Percentiles rank a stretch among this genome's conserved stretches.
Evolutionary conservation across 352 stramenopile genomes (phyloP).

Genomic region (Globisporangium rhizosaccharum): DNA sequence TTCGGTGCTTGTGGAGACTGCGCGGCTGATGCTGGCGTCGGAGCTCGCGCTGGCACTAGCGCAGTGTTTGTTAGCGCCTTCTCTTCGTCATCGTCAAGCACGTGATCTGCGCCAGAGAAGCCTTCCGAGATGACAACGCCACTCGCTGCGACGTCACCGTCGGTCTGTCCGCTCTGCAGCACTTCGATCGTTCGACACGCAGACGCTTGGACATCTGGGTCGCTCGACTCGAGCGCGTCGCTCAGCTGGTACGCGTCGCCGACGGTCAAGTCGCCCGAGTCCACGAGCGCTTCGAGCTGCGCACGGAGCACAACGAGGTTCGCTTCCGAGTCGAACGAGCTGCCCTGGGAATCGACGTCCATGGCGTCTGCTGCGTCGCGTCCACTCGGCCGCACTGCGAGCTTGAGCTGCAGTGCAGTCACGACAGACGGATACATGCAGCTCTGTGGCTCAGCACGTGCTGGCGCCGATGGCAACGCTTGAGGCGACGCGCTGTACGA

Average conservation of each 20-base stretch:
- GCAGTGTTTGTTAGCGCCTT: neutral
- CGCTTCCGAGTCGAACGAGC: neutral
- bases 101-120: constrained; percentile 16
- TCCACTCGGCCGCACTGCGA: neutral
- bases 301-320: constrained; percentile 53
- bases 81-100: neutral
- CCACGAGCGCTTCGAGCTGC: constrained; percentile 75
- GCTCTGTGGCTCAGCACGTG: constrained; percentile 8
- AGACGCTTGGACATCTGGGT: constrained; percentile 34
- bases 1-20: constrained; percentile 22
- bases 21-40: constrained; percentile 10
- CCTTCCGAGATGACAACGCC: constrained; percentile 29
- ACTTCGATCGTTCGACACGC: constrained; percentile 55
- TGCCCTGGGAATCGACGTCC: neutral
- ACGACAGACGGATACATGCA: constrained; percentile 37
- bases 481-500: constrained; percentile 19
- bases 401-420: constrained; percentile 1
- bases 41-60: constrained; percentile 7
- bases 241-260: constrained; percentile 71
- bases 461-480: constrained; percentile 6
- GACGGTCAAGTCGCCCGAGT: constrained; percentile 48
- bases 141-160: constrained; percentile 17
- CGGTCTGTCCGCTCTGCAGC: constrained; percentile 50
- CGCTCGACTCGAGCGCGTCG: constrained; percentile 49
- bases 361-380: neutral